Percentiles rank a stretch among this genome's conserved stretches.
phyloP scores from a whole-genome alignment of 345 rosid species.

The Camelina hispida region DNA sequence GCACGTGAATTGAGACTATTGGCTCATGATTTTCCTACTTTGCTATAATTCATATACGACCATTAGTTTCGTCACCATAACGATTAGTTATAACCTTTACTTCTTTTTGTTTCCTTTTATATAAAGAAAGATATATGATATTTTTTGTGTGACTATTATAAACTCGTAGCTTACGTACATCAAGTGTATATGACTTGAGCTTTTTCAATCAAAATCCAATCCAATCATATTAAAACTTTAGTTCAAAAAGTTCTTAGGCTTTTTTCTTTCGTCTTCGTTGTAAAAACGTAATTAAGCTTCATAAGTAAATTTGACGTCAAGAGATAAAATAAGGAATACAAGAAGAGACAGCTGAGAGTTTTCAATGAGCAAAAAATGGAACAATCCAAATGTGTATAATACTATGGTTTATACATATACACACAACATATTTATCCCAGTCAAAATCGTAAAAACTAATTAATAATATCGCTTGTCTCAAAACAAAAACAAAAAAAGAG shows the following conservation, averaged over 20 bases:
- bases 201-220: neutral
- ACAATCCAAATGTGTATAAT: neutral
- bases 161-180: neutral
- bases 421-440: neutral
- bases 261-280: too few species aligned
- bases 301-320: too few species aligned
- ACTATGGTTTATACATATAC: neutral
- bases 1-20: neutral
- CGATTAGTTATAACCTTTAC: neutral
- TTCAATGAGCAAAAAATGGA: too few species aligned
- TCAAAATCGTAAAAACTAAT: conserved; percentile 23
- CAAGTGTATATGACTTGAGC: too few species aligned
- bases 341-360: too few species aligned
- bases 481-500: neutral
- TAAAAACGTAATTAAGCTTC: too few species aligned
- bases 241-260: too few species aligned
- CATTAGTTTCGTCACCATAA: neutral
- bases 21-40: neutral
- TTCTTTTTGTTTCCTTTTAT: neutral
- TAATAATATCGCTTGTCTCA: conserved; percentile 24
- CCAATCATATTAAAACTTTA: neutral
- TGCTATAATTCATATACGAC: neutral
- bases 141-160: neutral
- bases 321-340: too few species aligned
- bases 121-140: neutral